phyloP scores from a whole-genome alignment of 345 rosid genomes.

The Moricandia moricandioides region DNA sequence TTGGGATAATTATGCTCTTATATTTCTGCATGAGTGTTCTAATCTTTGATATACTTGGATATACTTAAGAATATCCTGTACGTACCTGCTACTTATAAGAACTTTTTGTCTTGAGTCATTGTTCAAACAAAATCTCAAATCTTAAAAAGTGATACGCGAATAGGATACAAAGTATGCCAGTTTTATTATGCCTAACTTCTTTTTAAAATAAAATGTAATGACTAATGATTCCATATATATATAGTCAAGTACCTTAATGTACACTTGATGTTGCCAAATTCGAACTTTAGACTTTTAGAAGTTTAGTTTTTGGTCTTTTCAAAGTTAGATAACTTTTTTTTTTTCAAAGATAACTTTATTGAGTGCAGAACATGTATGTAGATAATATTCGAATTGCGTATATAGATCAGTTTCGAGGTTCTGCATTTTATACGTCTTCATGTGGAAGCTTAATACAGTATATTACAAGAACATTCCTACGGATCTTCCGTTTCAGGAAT shows the following conservation, averaged over 20 bases:
- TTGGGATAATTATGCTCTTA: no score
- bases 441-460: not conserved
- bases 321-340: conserved; percentile 15
- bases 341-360: not conserved
- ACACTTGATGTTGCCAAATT: not conserved
- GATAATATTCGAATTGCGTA: not conserved
- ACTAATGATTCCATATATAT: not conserved
- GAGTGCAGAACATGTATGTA: not conserved
- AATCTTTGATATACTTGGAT: conserved; percentile 19
- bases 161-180: conserved; percentile 16
- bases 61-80: conserved; percentile 20
- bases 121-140: conserved; percentile 24
- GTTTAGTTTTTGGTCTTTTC: not conserved
- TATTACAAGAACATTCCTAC: conserved; percentile 1
- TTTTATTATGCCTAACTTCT: not conserved
- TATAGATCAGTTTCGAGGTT: conserved; percentile 9
- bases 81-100: not conserved
- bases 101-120: conserved; percentile 17
- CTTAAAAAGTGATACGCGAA: conserved; percentile 24
- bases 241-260: not conserved
- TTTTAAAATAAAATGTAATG: not conserved
- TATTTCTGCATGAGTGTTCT: not conserved
- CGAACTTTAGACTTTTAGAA: not conserved
- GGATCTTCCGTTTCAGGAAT: conserved; percentile 22
- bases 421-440: conserved; percentile 14